Evolutionary conservation across 129 eudicot species (phyloP).

Genomic region (Smallanthus sonchifolius): DNA sequence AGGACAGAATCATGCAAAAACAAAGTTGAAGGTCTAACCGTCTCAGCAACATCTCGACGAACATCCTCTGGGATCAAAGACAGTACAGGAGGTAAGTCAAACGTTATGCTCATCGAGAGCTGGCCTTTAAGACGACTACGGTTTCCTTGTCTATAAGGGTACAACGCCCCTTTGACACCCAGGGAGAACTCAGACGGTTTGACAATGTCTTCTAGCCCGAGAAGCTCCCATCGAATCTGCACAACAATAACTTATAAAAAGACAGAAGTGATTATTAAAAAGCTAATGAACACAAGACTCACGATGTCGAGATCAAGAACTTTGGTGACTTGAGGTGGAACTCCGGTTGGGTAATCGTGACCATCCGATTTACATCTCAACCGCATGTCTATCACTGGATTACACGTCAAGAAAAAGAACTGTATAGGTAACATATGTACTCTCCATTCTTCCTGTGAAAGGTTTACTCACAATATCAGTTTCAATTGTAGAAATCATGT

Average conservation of each 20-base stretch:
- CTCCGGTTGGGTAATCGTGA: conserved; percentile 64
- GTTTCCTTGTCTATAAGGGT: conserved; percentile 70
- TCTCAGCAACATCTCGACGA: conserved; percentile 61
- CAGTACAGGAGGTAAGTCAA: conserved; percentile 61
- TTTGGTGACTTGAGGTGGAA: conserved; percentile 55
- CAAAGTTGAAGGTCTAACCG: conserved; percentile 43
- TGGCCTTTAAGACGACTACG: conserved; percentile 81
- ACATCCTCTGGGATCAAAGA: conserved; percentile 75
- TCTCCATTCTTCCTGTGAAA: conserved; percentile 86
- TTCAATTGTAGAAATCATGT: neutral
- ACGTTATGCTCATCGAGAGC: conserved; percentile 64
- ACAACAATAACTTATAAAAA: neutral
- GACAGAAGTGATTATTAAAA: neutral
- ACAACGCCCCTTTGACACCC: conserved; percentile 69
- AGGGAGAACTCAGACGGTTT: conserved; percentile 72
- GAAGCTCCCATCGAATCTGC: conserved; percentile 86
- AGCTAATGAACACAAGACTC: conserved; percentile 18
- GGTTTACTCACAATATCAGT: conserved; percentile 3
- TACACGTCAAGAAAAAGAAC: conserved; percentile 60
- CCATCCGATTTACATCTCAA: conserved; percentile 66
- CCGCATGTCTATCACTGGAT: conserved; percentile 76
- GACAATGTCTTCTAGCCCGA: conserved; percentile 61
- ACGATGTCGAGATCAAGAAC: conserved; percentile 88
- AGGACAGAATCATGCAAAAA: neutral
- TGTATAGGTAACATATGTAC: conserved; percentile 86